Percentiles rank a stretch among this genome's conserved stretches.
Evolutionary conservation across 1,284 basidiomycete species (phyloP).

Genomic region (Ustilago shanxiensis): DNA sequence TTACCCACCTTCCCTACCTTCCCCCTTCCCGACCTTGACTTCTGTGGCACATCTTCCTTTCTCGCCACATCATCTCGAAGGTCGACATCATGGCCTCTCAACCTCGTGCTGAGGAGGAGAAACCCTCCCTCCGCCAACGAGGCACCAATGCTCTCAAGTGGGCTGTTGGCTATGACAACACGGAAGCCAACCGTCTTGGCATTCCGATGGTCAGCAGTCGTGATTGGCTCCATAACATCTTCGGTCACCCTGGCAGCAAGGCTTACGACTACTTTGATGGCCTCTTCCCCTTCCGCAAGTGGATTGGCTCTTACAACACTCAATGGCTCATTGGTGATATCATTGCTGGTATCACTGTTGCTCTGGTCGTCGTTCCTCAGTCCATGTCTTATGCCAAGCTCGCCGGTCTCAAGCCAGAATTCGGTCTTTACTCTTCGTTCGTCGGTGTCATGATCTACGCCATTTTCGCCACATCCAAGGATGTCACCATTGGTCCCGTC

Average conservation of each 20-base stretch:
- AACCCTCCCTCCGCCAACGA: constrained; percentile 24
- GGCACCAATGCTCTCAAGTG: constrained; percentile 44
- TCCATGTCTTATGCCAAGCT: constrained; percentile 77
- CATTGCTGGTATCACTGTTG: constrained; percentile 71
- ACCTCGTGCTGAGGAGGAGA: constrained; percentile 21
- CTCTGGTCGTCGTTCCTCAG: constrained; percentile 69
- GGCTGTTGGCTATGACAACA: constrained; percentile 62
- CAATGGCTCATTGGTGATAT: constrained; percentile 70
- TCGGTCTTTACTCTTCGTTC: constrained; percentile 95
- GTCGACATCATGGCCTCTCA: constrained; percentile 29
- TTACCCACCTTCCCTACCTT: not conserved
- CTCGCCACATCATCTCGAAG: constrained; percentile 7
- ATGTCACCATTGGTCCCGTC: constrained; percentile 70
- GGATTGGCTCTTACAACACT: constrained; percentile 70
- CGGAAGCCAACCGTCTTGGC: constrained; percentile 65
- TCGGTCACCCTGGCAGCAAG: constrained; percentile 46
- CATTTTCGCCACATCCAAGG: constrained; percentile 69
- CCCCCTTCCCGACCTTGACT: not conserved
- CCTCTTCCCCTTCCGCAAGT: constrained; percentile 69
- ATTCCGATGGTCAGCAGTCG: constrained; percentile 65
- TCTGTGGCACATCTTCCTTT: constrained; percentile 6
- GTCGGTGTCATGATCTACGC: constrained; percentile 83
- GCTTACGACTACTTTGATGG: constrained; percentile 58
- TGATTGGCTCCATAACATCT: constrained; percentile 59
- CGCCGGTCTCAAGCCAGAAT: constrained; percentile 85